These are phyloP conservation scores for Candida sp. DNA, from an alignment of 1,139 yeast species.

Conservation along the genomic window DNA sequence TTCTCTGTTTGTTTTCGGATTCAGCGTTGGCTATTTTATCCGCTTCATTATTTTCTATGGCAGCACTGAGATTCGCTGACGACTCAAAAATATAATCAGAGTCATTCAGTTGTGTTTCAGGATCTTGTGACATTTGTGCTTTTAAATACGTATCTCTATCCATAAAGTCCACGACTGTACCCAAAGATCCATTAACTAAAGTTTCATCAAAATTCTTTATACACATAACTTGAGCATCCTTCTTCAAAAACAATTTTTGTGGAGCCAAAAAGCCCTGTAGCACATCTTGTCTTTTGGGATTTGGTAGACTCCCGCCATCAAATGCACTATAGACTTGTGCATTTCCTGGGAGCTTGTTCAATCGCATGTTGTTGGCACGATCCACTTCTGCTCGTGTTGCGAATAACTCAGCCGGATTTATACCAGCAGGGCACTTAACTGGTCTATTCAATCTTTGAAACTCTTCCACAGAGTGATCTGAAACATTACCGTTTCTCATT, in stretches of 20 bases:
- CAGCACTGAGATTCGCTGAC: constrained; percentile 9
- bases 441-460: constrained; percentile 58
- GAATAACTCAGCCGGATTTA: constrained; percentile 82
- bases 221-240: constrained; percentile 95
- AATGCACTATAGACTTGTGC: constrained; percentile 47
- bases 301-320: constrained; percentile 60
- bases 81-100: constrained; percentile 22
- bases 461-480: constrained; percentile 48
- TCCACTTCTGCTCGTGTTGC: constrained; percentile 88
- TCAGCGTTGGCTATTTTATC: constrained; percentile 8
- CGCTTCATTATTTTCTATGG: constrained; percentile 7
- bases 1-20: constrained; percentile 15
- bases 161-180: constrained; percentile 57
- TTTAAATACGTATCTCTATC: constrained; percentile 34
- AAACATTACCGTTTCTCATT: constrained; percentile 72
- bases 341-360: constrained; percentile 49
- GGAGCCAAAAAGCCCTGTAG: constrained; percentile 76
- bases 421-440: constrained; percentile 58
- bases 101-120: constrained; percentile 5
- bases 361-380: constrained; percentile 59
- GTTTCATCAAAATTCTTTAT: constrained; percentile 85
- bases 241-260: constrained; percentile 55
- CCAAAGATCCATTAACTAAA: constrained; percentile 90
- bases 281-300: constrained; percentile 39
- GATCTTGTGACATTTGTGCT: constrained; percentile 11